Base-by-base conservation (phyloP, 163 green algal genomes). In the Smithsoniella earleae region DNA sequence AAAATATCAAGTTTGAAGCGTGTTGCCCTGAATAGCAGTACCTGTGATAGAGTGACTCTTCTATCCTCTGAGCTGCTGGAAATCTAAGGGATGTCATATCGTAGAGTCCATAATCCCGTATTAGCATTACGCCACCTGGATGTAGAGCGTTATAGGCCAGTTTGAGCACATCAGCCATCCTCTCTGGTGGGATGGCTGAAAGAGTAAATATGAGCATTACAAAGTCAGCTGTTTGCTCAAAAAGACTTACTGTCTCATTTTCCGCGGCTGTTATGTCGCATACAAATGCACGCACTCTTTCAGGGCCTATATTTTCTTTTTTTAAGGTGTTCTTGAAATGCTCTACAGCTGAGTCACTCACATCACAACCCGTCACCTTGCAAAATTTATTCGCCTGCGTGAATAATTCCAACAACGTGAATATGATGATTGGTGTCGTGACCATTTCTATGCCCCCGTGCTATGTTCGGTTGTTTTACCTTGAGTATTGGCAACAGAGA, bases 51-150 rank as follows among this genome's bases (percentile, higher is more conserved):
- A 64, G 49, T 25, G 25, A 25, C 31, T 64, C 49, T 6, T 25
- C 49, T 36, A 64, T 64, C 25, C 49, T 25, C 49, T 64, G 49
- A 10, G 31, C 49, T 64, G 49, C 25, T 13, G 49, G 49, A 18
- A 64, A 64, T 27, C 49, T 64, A 25, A 64, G 8, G 8, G 49
- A 25, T 25, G 49, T 64, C 49, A 64, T 64, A 27, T 64, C 49
- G 49, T 27, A 64, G 8, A 13, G 6, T 25, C 49, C 49, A 18
- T 64, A 64, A 27, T 64, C 49, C 31, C 49, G 49, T 25, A 64
- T 64, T 27, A 64, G 13, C 6, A 64, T 25, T 27, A 64, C 5
- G 13, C 49, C 49, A 13, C 49, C 49, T 27, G 49, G 49, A 6
- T 27, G 49, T 27, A 64, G 49, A 25, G 16, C 25, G 13, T 25